These are phyloP conservation scores for Ophiorrhiza pumila DNA, from an alignment of 257 asterid species.

Conservation along the genomic window DNA sequence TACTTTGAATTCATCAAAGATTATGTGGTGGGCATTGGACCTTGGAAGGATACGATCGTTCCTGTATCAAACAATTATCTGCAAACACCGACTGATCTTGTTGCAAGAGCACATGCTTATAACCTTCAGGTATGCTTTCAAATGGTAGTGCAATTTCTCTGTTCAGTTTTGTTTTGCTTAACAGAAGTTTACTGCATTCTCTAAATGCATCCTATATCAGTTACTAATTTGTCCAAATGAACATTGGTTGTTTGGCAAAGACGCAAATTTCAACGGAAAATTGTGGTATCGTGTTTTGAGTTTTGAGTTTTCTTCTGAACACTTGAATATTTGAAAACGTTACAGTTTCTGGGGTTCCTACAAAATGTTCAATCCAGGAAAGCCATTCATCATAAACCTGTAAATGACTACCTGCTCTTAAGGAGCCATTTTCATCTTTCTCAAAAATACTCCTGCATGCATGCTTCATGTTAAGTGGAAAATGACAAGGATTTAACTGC, in stretches of 20 bases:
- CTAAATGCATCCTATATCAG: neutral
- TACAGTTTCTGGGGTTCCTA: too few relatives aligned
- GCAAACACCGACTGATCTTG: slow-evolving; percentile 61
- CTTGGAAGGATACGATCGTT: slow-evolving; percentile 83
- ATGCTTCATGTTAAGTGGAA: neutral
- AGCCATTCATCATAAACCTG: too few relatives aligned
- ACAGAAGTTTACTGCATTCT: neutral
- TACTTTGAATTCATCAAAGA: slow-evolving; percentile 82
- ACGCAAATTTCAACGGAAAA: neutral
- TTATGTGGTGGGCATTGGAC: slow-evolving; percentile 89
- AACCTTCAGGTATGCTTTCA: slow-evolving; percentile 74
- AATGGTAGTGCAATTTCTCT: too few relatives aligned
- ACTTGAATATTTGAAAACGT: too few relatives aligned
- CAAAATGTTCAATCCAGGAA: too few relatives aligned
- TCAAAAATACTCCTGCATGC: too few relatives aligned
- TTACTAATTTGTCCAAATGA: too few relatives aligned
- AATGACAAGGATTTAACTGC: neutral
- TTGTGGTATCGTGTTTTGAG: neutral
- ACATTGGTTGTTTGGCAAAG: neutral
- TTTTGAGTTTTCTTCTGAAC: too few relatives aligned
- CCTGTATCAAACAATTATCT: slow-evolving; percentile 51
- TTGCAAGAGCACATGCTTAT: slow-evolving; percentile 81
- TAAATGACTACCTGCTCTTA: too few relatives aligned
- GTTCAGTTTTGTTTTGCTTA: neutral
- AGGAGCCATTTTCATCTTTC: too few relatives aligned